Conservation (phyloP, 2,329 filamentous ascomycete species). For the Raffaelea albimanens region DNA sequence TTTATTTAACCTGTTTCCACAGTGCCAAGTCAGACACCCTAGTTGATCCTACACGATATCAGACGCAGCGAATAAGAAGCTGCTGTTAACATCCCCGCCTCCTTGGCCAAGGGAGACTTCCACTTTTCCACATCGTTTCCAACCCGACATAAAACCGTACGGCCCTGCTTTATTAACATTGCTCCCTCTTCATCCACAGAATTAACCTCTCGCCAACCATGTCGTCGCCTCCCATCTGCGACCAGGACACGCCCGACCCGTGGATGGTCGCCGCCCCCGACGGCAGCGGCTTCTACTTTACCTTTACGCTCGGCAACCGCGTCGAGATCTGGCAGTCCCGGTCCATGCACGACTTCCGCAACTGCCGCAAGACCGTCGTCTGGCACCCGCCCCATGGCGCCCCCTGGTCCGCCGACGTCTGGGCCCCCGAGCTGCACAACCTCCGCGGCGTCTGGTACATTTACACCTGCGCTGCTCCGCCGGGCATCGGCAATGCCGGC, state of each 20-base stretch:
- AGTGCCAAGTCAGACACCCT: too few relatives aligned
- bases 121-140: too few relatives aligned
- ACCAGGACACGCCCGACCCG: slow-evolving; percentile 21
- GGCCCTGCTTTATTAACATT: neutral
- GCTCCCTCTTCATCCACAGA: neutral
- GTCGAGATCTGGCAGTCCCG: slow-evolving; percentile 24
- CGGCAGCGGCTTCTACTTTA: slow-evolving; percentile 14
- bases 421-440: slow-evolving; percentile 46
- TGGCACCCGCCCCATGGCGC: slow-evolving; percentile 30
- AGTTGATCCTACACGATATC: too few relatives aligned
- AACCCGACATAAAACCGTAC: too few relatives aligned
- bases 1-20: too few relatives aligned
- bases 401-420: slow-evolving; percentile 34
- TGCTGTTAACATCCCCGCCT: too few relatives aligned
- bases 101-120: too few relatives aligned
- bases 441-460: slow-evolving; percentile 43
- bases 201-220: slow-evolving; percentile 9
- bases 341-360: slow-evolving; percentile 20
- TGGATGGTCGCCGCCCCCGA: slow-evolving; percentile 18
- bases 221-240: slow-evolving; percentile 19
- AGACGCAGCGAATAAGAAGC: too few relatives aligned
- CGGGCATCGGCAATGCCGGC: slow-evolving; percentile 7
- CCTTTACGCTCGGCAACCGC: slow-evolving; percentile 21
- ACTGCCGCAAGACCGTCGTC: slow-evolving; percentile 17
- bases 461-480: slow-evolving; percentile 22